phyloP scores from a whole-genome alignment of 768 basidiomycete genomes.

The Strobilomyces confusus region DNA sequence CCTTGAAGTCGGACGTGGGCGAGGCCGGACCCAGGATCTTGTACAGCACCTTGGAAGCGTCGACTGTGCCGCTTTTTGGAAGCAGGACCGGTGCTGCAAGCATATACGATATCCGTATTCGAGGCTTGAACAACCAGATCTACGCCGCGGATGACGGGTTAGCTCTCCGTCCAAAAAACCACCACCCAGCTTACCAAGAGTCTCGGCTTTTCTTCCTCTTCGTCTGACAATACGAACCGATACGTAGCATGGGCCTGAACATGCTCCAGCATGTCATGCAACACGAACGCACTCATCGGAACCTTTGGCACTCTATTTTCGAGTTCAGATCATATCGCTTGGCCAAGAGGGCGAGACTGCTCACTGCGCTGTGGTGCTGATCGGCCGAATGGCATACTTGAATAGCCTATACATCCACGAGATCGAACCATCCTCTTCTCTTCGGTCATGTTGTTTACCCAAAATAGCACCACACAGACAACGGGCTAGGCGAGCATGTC shows the following conservation, averaged over 20 bases:
- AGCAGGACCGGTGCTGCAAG: slow-evolving; percentile 51
- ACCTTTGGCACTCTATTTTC: slow-evolving; percentile 34
- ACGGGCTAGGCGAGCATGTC: slow-evolving; percentile 60
- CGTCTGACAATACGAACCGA: slow-evolving; percentile 84
- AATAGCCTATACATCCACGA: slow-evolving; percentile 62
- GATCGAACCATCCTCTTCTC: slow-evolving; percentile 26
- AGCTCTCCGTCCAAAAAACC: not conserved
- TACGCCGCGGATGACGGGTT: slow-evolving; percentile 27
- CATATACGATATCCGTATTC: slow-evolving; percentile 73
- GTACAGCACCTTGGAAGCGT: slow-evolving; percentile 82
- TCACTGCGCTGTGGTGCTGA: slow-evolving; percentile 59
- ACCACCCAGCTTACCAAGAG: slow-evolving; percentile 56
- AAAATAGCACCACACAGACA: slow-evolving; percentile 84
- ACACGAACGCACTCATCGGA: slow-evolving; percentile 84
- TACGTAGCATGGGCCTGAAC: slow-evolving; percentile 91
- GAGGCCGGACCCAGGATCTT: slow-evolving; percentile 67
- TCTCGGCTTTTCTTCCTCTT: slow-evolving; percentile 75
- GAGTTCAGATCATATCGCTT: not conserved
- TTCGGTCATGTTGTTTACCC: slow-evolving; percentile 63
- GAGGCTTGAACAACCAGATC: slow-evolving; percentile 96
- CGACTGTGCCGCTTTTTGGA: slow-evolving; percentile 57
- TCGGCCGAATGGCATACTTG: slow-evolving; percentile 80
- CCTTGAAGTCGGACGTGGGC: slow-evolving; percentile 30
- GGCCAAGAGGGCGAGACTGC: slow-evolving; percentile 27
- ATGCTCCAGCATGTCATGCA: slow-evolving; percentile 88